Evolutionary conservation across 495 filamentous ascomycete genomes (phyloP).

Genomic region (Beverwykella pulmonaria): DNA sequence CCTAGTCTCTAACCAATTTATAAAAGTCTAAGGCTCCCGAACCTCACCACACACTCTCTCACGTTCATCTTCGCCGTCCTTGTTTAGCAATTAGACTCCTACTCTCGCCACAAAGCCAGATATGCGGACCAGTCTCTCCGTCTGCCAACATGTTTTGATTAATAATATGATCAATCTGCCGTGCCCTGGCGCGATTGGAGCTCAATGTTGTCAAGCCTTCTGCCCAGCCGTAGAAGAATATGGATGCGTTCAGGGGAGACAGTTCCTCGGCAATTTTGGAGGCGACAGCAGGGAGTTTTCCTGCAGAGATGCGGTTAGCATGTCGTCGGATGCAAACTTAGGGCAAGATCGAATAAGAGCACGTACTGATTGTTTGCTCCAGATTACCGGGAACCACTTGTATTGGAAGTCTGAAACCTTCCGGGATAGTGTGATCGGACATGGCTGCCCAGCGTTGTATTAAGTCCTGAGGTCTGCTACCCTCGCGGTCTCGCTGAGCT

Average conservation of each 20-base stretch:
- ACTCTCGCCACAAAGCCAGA: slow-evolving; percentile 66
- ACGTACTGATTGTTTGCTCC: background rate
- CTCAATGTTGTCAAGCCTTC: slow-evolving; percentile 64
- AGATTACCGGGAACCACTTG: slow-evolving; percentile 48
- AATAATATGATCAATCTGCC: slow-evolving; percentile 57
- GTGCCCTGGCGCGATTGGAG: slow-evolving; percentile 66
- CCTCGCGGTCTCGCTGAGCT: slow-evolving; percentile 40
- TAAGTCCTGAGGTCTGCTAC: slow-evolving; percentile 35
- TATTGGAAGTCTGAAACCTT: slow-evolving; percentile 56
- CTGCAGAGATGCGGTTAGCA: too few species aligned
- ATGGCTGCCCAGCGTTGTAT: slow-evolving; percentile 51
- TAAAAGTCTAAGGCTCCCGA: too few species aligned
- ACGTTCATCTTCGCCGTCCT: slow-evolving; percentile 43
- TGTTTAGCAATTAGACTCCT: slow-evolving; percentile 69
- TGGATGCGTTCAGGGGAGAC: slow-evolving; percentile 64
- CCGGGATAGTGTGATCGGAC: slow-evolving; percentile 57
- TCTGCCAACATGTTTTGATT: slow-evolving; percentile 39
- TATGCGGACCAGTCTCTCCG: slow-evolving; percentile 55
- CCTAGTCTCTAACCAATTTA: too few species aligned
- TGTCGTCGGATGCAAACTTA: too few species aligned
- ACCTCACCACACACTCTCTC: too few species aligned
- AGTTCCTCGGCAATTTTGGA: slow-evolving; percentile 45
- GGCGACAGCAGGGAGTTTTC: slow-evolving; percentile 31
- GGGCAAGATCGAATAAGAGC: too few species aligned
- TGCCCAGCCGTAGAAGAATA: slow-evolving; percentile 71